These are phyloP conservation scores for Phytophthora cactorum DNA, from an alignment of 352 stramenopile species.

Conservation along the genomic window DNA sequence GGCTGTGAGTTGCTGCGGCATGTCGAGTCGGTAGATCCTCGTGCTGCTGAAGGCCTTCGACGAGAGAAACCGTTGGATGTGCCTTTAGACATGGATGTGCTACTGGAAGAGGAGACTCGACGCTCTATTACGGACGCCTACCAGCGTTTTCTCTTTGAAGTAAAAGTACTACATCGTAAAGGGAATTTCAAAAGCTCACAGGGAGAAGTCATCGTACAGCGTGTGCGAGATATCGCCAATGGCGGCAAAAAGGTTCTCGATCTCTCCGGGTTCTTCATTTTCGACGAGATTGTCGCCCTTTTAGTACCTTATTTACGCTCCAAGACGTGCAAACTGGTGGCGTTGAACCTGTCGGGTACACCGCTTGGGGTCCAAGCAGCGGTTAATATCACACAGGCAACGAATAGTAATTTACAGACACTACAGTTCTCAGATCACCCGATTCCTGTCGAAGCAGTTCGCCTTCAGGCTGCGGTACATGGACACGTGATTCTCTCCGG, in stretches of 20 bases:
- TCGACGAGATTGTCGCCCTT: conserved; percentile 65
- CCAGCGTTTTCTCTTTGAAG: conserved; percentile 70
- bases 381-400: conserved; percentile 42
- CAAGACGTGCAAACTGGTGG: conserved; percentile 53
- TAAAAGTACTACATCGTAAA: conserved; percentile 61
- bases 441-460: conserved; percentile 43
- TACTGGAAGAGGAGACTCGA: conserved; percentile 76
- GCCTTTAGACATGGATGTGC: conserved; percentile 42
- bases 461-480: conserved; percentile 34
- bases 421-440: conserved; percentile 58
- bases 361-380: conserved; percentile 59
- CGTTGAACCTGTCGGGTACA: conserved; percentile 54
- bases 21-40: conserved; percentile 62
- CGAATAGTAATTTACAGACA: conserved; percentile 46
- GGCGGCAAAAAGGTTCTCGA: conserved; percentile 48
- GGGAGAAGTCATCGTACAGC: conserved; percentile 58
- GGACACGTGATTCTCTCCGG: conserved; percentile 33
- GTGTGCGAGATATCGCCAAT: conserved; percentile 53
- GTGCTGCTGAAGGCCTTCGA: conserved; percentile 61
- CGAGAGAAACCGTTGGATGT: conserved; percentile 20
- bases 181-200: conserved; percentile 74
- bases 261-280: conserved; percentile 59
- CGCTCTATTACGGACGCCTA: conserved; percentile 64
- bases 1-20: conserved; percentile 55
- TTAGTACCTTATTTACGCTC: conserved; percentile 61